phyloP scores from a whole-genome alignment of 345 rosid genomes.

The Cardamine resedifolia region DNA sequence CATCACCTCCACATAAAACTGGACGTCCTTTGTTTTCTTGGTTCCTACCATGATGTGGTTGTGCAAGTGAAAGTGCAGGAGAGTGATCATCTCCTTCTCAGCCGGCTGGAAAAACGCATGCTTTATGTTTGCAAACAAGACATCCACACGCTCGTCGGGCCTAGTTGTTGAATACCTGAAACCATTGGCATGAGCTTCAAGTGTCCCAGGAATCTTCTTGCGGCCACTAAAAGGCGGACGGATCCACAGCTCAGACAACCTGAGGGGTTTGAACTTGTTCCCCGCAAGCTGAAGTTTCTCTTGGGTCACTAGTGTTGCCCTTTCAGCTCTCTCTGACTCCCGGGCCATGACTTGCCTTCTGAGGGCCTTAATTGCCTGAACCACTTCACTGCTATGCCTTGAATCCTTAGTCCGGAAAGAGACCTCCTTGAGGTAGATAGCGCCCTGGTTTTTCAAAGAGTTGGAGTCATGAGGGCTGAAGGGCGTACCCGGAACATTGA shows the following conservation, averaged over 20 bases:
- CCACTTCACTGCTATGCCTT: conserved; percentile 87
- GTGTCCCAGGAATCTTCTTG: conserved; percentile 80
- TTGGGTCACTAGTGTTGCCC: conserved; percentile 91
- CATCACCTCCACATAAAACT: conserved; percentile 90
- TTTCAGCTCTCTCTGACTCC: conserved; percentile 88
- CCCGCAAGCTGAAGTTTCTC: conserved; percentile 82
- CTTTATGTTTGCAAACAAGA: conserved; percentile 81
- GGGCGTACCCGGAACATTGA: conserved; percentile 83
- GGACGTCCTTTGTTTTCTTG: conserved; percentile 93
- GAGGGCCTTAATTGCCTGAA: conserved; percentile 73
- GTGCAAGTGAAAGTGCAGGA: conserved; percentile 83
- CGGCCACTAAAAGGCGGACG: conserved; percentile 89
- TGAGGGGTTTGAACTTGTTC: conserved; percentile 87
- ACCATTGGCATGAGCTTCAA: conserved; percentile 87
- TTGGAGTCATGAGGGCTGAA: conserved; percentile 78
- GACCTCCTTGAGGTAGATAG: conserved; percentile 81
- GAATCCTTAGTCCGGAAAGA: conserved; percentile 91
- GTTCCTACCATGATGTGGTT: conserved; percentile 97
- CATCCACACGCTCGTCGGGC: conserved; percentile 79
- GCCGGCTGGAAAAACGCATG: conserved; percentile 97
- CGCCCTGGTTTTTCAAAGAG: conserved; percentile 64
- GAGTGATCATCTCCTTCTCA: conserved; percentile 89
- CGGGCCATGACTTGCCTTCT: conserved; percentile 76
- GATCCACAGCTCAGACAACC: conserved; percentile 78
- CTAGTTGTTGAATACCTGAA: conserved; percentile 78